Evolutionary conservation across 176 grass and related monocot genomes (phyloP), one percentile per base, ranked within the genome.

Genomic region (Carex parvula): DNA sequence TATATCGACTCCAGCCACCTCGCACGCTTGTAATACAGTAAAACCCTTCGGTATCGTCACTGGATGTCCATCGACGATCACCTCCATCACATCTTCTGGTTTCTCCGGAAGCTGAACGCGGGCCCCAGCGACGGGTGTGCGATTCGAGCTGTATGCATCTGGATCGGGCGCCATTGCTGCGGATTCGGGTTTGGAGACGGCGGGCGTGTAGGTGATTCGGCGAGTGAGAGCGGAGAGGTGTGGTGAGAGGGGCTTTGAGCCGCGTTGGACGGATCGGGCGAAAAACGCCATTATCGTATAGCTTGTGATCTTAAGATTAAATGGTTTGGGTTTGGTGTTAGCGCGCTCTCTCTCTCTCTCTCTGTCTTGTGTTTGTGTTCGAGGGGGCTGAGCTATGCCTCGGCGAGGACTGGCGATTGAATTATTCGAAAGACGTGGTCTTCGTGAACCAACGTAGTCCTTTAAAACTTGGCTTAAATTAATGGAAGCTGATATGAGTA

Each of bases 41-140:
- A 96, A 89, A 14, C 97, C 97, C 90, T 96, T 99, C 56, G 97
- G 97, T 85, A 99, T 96, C 83, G 88, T 89, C 79, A 99, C 97
- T 12, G 97, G 87, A 86, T 96, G 89, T 1, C 97, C 97, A 39
- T 99, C 97, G 1, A 99, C 97, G 81, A 99, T 94, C 20, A 99
- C 97, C 87, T 99, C 97, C 56, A 99, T 92, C 44, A 83, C 93
- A 41, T 99, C 97, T 37, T 96, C 93, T 41, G 90, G 93, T 62
- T 94, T 99, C 57, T 62, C 64, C 0, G 91, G 80, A 2, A 95
- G 80, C 79, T 94, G 69, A 29, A 96, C 77, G 42, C 89, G 90
- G 7, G 97, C 97, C 2, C 97, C 97, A 0, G 88, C 97, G 14
- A 99, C 84, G 5, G 97, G 88, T 24, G 87, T 88, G 24, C 88